These are phyloP conservation scores for Hirsutella thompsonii DNA, from an alignment of 2,329 filamentous ascomycete genomes.

Conservation along the genomic window DNA sequence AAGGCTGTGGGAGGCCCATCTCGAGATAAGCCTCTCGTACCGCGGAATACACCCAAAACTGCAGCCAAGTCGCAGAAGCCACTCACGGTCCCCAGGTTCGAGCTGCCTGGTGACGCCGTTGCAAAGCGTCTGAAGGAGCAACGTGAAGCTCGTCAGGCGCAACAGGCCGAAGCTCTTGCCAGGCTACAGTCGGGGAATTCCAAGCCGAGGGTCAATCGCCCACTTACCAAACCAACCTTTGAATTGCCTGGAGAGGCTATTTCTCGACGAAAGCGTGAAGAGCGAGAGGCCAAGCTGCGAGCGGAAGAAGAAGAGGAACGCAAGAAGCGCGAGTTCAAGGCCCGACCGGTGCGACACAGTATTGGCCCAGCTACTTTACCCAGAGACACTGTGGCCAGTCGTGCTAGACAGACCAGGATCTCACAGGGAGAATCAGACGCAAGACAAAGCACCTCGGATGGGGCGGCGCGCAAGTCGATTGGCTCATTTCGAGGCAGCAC, in stretches of 20 bases:
- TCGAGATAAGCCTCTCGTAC: conserved; percentile 8
- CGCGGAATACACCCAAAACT: conserved; percentile 21
- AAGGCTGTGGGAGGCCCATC: conserved; percentile 7
- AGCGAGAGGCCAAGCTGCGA: conserved; percentile 40
- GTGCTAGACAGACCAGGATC: conserved; percentile 36
- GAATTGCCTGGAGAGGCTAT: conserved; percentile 52
- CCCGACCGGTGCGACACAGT: conserved; percentile 38
- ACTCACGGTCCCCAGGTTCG: conserved; percentile 42
- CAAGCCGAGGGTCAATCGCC: conserved; percentile 36
- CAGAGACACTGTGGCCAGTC: conserved; percentile 45
- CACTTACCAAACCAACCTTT: conserved; percentile 42
- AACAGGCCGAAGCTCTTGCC: conserved; percentile 20
- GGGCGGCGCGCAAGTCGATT: conserved; percentile 13
- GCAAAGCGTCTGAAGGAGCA: conserved; percentile 44
- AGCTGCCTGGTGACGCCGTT: conserved; percentile 50
- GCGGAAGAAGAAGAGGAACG: conserved; percentile 47
- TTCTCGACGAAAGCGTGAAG: conserved; percentile 39
- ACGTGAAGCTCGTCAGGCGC: conserved; percentile 38
- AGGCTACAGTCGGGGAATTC: conserved; percentile 26
- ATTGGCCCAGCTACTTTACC: conserved; percentile 28
- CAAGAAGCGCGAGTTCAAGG: conserved; percentile 51
- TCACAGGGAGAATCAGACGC: conserved; percentile 13
- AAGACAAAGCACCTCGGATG: conserved; percentile 4
- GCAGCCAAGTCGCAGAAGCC: conserved; percentile 39
- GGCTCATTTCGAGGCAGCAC: conserved; percentile 3